These are phyloP conservation scores for Trypanosoma mega DNA, from an alignment of 208 protist species.

Conservation along the genomic window DNA sequence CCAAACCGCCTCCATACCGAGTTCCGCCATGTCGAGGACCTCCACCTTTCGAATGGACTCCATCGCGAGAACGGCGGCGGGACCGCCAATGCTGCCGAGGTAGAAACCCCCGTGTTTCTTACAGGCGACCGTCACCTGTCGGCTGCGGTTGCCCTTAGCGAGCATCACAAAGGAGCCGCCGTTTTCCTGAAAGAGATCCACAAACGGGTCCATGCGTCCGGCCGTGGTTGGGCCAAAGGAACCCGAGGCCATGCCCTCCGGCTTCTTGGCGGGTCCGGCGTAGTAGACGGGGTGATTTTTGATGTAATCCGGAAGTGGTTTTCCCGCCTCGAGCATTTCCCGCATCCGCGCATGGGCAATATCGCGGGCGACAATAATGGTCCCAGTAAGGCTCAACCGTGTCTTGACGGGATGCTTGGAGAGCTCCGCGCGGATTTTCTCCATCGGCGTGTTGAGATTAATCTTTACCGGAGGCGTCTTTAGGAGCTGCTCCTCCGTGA, in stretches of 20 bases:
- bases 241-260: conserved; percentile 91
- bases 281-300: conserved; percentile 97
- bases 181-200: conserved; percentile 91
- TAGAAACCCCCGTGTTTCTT: conserved; percentile 97
- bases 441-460: conserved; percentile 93
- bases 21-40: conserved; percentile 89
- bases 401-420: conserved; percentile 91
- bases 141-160: conserved; percentile 96
- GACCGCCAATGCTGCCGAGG: conserved; percentile 96
- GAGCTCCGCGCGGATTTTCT: conserved; percentile 76
- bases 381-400: conserved; percentile 93
- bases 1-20: conserved; percentile 93
- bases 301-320: conserved; percentile 93
- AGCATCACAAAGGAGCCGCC: conserved; percentile 93
- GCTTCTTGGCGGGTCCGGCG: conserved; percentile 97
- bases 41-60: conserved; percentile 94
- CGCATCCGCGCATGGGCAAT: conserved; percentile 96
- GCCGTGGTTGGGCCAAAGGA: conserved; percentile 97
- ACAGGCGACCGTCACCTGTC: conserved; percentile 90
- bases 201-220: conserved; percentile 96
- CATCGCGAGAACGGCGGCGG: conserved; percentile 94
- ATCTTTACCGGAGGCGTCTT: conserved; percentile 82
- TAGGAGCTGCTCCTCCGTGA: conserved; percentile 80
- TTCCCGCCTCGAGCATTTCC: conserved; percentile 86
- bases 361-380: conserved; percentile 97